Evolutionary conservation across 805 yeast genomes (phyloP).

Genomic region (Kurtzmaniella fragi): DNA sequence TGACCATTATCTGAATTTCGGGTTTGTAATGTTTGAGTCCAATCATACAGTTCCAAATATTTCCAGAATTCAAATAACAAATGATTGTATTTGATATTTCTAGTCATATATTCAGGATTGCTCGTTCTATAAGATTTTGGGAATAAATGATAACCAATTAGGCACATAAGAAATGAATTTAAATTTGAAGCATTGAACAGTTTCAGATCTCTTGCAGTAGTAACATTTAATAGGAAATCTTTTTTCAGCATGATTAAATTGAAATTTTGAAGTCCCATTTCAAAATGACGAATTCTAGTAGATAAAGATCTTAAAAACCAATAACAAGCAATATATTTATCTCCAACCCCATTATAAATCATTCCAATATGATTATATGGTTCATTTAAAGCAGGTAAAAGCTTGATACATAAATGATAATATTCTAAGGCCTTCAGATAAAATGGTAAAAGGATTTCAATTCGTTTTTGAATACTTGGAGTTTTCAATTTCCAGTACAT

Average conservation of each 20-base stretch:
- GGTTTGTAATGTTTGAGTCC: neutral
- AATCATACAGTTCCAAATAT: neutral
- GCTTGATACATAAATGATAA: constrained; percentile 48
- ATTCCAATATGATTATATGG: constrained; percentile 58
- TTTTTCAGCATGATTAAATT: constrained; percentile 31
- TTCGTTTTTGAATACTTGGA: constrained; percentile 32
- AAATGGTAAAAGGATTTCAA: constrained; percentile 26
- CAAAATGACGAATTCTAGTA: constrained; percentile 45
- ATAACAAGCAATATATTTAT: constrained; percentile 43
- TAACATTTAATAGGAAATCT: constrained; percentile 24
- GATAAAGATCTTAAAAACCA: constrained; percentile 54
- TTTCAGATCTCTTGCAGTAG: constrained; percentile 15
- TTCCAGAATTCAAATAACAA: constrained; percentile 20
- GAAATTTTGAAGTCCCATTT: constrained; percentile 45
- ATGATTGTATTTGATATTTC: constrained; percentile 17
- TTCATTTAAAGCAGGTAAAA: constrained; percentile 67
- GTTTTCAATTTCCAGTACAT: constrained; percentile 28
- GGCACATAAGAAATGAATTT: constrained; percentile 24
- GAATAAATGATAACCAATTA: constrained; percentile 38
- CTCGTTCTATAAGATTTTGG: constrained; percentile 25
- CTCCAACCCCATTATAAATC: constrained; percentile 35
- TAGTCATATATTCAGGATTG: constrained; percentile 14
- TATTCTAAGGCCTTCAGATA: constrained; percentile 23
- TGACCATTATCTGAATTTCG: neutral
- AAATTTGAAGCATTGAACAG: constrained; percentile 9